phyloP scores from a whole-genome alignment of 2,329 filamentous ascomycete genomes.

The Hypoxylon sp. region DNA sequence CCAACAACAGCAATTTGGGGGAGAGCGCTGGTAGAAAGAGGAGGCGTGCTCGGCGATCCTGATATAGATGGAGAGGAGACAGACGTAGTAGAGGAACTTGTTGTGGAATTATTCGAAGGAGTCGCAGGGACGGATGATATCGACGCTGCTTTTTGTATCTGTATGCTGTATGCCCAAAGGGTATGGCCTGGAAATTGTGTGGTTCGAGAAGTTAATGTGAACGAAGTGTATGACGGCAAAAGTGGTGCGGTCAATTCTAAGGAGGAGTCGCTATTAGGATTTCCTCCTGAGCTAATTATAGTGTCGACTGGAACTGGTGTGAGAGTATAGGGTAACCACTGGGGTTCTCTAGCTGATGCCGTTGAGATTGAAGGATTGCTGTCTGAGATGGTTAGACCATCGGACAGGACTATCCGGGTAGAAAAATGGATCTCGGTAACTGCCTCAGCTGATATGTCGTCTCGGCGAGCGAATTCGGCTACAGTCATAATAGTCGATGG shows the following conservation, averaged over 20 bases:
- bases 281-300: too few relatives aligned
- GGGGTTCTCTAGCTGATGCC: too few relatives aligned
- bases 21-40: neutral
- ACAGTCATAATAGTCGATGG: neutral
- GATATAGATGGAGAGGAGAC: neutral
- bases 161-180: slow-evolving; percentile 14
- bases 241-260: neutral
- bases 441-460: neutral
- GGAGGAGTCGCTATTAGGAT: too few relatives aligned
- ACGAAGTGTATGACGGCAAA: neutral
- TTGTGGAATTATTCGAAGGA: neutral
- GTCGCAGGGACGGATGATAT: neutral
- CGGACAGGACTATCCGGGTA: neutral
- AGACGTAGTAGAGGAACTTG: neutral
- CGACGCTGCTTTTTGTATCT: slow-evolving; percentile 8
- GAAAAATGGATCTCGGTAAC: neutral
- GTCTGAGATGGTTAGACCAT: neutral
- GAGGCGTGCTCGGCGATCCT: neutral
- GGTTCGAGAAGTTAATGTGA: neutral
- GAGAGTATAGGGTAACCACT: too few relatives aligned
- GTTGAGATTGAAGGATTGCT: neutral
- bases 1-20: slow-evolving; percentile 10
- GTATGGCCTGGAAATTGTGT: neutral
- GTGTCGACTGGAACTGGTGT: too few relatives aligned
- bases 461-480: neutral